Evolutionary conservation across 2,329 filamentous ascomycete species (phyloP), one percentile per base, ranked within the genome.

Genomic region (Fusarium austroafricanum): DNA sequence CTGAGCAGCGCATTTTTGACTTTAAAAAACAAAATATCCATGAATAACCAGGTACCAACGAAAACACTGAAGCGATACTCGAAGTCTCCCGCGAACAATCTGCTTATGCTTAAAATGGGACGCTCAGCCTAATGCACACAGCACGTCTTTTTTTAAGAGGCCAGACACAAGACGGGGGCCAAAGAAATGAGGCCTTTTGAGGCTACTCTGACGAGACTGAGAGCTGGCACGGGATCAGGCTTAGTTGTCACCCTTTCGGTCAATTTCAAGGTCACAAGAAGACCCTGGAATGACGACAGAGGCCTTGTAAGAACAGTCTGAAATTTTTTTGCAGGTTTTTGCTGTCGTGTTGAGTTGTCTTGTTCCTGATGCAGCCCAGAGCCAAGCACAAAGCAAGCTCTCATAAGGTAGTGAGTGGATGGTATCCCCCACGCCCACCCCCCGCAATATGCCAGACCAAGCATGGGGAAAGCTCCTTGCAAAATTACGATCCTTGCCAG

Each of bases 131-230:
- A 55, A 51, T 61, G 54, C 23, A 44, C 29, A 46, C 61, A 47
- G 55, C 39, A 55, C 29, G 33, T 47, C 11, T 12, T 31, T 11
- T 31, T 17, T 29, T 40, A n/a, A 20, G 26, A 38, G 23, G 39
- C 15, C 17, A 38, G 20, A 52, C 44, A 46, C 35, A 58, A 31
- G 45, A 38, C 55, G 38, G 42, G 55, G 55, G 35, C 20, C 20
- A 40, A 38, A 38, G 46, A 64, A 67, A 70, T 69, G 66, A 69
- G 66, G 66, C 57, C 61, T 67, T 70, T 56, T 43, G 43, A 51
- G 57, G 57, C 43, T 50, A 23, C 38, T 62, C 61, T 67, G 61
- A 55, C 55, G 65, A 57, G 28, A 54, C 42, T 40, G 33, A 61
- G 64, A 42, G 43, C 55, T 43, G 38, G 26, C 40, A 33, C 42